Percentiles rank a stretch among this genome's conserved stretches.
These are phyloP conservation scores for Trichoderma gamsii DNA, from an alignment of 495 filamentous ascomycete species.

Conservation along the genomic window DNA sequence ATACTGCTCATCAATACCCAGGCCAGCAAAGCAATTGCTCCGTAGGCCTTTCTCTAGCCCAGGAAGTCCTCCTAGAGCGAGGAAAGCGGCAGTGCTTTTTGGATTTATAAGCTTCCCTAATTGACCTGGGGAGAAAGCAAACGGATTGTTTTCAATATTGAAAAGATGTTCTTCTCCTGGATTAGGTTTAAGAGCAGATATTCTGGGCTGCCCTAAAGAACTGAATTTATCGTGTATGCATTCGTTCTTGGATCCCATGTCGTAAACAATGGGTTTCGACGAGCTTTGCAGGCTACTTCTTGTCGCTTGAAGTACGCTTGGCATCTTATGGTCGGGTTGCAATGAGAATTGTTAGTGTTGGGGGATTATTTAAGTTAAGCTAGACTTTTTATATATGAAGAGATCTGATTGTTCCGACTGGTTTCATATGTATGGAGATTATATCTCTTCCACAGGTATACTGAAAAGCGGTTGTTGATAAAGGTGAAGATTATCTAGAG, in stretches of 20 bases:
- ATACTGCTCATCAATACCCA: constrained; percentile 67
- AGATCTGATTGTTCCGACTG: not conserved
- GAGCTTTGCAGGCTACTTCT: not conserved
- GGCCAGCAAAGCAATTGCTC: constrained; percentile 58
- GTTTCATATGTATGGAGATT: not conserved
- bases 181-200: constrained; percentile 56
- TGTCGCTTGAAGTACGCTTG: not conserved
- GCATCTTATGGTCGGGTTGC: not conserved
- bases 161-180: constrained; percentile 59
- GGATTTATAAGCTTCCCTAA: constrained; percentile 71
- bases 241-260: not conserved
- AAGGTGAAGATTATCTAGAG: not conserved
- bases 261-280: not conserved
- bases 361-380: not conserved
- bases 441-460: not conserved
- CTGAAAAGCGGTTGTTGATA: not conserved
- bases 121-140: constrained; percentile 64
- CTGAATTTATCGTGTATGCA: not conserved
- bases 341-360: not conserved
- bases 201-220: not conserved
- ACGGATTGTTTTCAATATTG: constrained; percentile 58
- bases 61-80: constrained; percentile 67
- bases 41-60: constrained; percentile 74
- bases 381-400: not conserved
- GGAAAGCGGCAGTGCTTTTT: constrained; percentile 70